Conservation (phyloP, 2,329 filamentous ascomycete genomes). For the Aspergillus sp. region DNA sequence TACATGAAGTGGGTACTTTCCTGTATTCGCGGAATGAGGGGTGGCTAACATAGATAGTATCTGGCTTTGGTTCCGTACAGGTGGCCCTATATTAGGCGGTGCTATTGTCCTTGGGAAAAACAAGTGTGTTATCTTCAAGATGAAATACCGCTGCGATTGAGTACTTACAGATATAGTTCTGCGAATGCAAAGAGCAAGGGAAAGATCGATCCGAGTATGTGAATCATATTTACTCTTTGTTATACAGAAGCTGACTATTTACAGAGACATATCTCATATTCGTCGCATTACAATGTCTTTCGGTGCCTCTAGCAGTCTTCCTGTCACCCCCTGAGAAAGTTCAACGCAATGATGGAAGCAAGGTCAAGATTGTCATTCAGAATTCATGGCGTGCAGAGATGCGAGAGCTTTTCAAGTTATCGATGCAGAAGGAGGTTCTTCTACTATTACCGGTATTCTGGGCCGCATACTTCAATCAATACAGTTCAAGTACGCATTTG, state of each 20-base stretch:
- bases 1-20: slow-evolving; percentile 34
- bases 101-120: slow-evolving; percentile 44
- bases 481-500: slow-evolving; percentile 26
- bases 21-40: too few relatives aligned
- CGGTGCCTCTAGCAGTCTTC: slow-evolving; percentile 33
- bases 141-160: too few relatives aligned
- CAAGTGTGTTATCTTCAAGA: slow-evolving; percentile 12
- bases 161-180: slow-evolving; percentile 7
- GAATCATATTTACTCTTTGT: too few relatives aligned
- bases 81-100: slow-evolving; percentile 44
- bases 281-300: slow-evolving; percentile 34
- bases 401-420: slow-evolving; percentile 28
- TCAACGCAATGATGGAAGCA: slow-evolving; percentile 35
- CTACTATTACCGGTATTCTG: slow-evolving; percentile 41
- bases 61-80: slow-evolving; percentile 46
- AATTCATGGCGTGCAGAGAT: slow-evolving; percentile 37
- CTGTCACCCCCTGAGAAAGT: slow-evolving; percentile 38
- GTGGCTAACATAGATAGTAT: slow-evolving; percentile 16
- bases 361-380: slow-evolving; percentile 32
- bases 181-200: slow-evolving; percentile 15
- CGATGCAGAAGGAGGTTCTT: slow-evolving; percentile 24
- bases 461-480: slow-evolving; percentile 42
- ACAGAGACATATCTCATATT: slow-evolving; percentile 39
- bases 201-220: slow-evolving; percentile 18
- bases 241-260: neutral